A percentile compares a stretch with the other conserved stretches of the same genome.
phyloP scores from a whole-genome alignment of 2,329 filamentous ascomycete species.

The Pseudogymnoascus sp. region DNA sequence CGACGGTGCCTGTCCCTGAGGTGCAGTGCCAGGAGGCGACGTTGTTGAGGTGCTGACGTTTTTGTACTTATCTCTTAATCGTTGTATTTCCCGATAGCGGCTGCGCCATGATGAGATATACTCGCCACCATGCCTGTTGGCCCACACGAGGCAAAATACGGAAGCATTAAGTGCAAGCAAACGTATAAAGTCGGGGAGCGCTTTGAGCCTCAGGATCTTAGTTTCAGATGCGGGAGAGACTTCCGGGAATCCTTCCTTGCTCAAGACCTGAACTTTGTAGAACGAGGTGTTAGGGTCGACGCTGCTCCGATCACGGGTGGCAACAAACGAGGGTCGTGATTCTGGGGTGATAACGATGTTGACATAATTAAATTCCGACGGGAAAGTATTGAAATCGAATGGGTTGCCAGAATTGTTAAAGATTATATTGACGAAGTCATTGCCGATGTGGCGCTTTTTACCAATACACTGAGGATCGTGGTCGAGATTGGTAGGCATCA shows the following conservation, averaged over 20 bases:
- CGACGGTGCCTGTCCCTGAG: slow-evolving; percentile 16
- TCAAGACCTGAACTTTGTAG: slow-evolving; percentile 85
- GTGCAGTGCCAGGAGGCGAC: slow-evolving; percentile 19
- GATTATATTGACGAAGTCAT: slow-evolving; percentile 96
- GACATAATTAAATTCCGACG: slow-evolving; percentile 92
- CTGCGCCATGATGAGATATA: slow-evolving; percentile 86
- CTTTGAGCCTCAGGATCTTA: slow-evolving; percentile 79
- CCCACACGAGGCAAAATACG: slow-evolving; percentile 90
- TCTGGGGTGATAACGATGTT: slow-evolving; percentile 93
- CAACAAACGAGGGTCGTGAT: slow-evolving; percentile 68
- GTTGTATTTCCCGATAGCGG: slow-evolving; percentile 76
- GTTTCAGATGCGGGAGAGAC: slow-evolving; percentile 84
- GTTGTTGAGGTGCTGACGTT: slow-evolving; percentile 18
- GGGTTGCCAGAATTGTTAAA: slow-evolving; percentile 93
- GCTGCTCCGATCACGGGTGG: slow-evolving; percentile 45
- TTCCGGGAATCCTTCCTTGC: slow-evolving; percentile 80
- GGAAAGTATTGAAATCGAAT: slow-evolving; percentile 86
- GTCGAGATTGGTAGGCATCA: slow-evolving; percentile 87
- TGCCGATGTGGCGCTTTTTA: slow-evolving; percentile 95
- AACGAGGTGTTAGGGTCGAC: slow-evolving; percentile 45
- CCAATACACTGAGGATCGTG: slow-evolving; percentile 67
- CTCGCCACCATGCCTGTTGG: slow-evolving; percentile 67
- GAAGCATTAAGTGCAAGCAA: slow-evolving; percentile 88
- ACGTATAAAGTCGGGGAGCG: slow-evolving; percentile 78
- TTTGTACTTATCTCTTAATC: slow-evolving; percentile 64